Evolutionary conservation across 2,329 filamentous ascomycete genomes (phyloP).

Genomic region (Fusarium floridanum): DNA sequence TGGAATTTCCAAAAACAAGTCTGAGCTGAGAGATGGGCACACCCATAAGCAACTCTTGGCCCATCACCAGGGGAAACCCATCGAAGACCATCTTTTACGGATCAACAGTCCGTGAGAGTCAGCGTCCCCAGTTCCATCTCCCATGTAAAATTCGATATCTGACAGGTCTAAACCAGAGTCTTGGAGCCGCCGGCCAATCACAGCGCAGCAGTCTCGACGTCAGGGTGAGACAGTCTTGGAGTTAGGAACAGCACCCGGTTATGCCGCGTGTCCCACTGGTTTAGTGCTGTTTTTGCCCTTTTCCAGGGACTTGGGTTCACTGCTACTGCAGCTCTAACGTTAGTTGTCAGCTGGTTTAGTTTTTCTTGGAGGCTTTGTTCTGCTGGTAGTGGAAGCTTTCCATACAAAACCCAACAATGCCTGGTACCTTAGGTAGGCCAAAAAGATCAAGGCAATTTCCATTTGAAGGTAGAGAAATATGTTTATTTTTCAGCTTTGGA

Average conservation of each 20-base stretch:
- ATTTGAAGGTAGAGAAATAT: not conserved
- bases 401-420: not conserved
- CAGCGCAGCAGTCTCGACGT: not conserved
- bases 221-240: not conserved
- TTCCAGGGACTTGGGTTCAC: not conserved
- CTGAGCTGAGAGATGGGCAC: not conserved
- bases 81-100: not conserved
- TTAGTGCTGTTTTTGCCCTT: not conserved
- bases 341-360: not conserved
- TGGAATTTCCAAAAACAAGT: no score
- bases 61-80: not conserved
- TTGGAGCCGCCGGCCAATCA: not conserved
- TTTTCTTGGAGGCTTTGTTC: not conserved
- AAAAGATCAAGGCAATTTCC: not conserved
- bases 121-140: not conserved
- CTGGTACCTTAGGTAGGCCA: no score
- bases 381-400: not conserved
- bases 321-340: not conserved
- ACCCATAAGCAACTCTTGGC: not conserved
- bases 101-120: conserved; percentile 1
- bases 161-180: not conserved
- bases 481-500: not conserved
- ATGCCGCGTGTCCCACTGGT: not conserved
- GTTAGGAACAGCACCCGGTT: not conserved
- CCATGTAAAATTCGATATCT: not conserved